Evolutionary conservation across 2,329 filamentous ascomycete species (phyloP), one percentile per base, ranked within the genome.

Genomic region (Fusarium luffae): DNA sequence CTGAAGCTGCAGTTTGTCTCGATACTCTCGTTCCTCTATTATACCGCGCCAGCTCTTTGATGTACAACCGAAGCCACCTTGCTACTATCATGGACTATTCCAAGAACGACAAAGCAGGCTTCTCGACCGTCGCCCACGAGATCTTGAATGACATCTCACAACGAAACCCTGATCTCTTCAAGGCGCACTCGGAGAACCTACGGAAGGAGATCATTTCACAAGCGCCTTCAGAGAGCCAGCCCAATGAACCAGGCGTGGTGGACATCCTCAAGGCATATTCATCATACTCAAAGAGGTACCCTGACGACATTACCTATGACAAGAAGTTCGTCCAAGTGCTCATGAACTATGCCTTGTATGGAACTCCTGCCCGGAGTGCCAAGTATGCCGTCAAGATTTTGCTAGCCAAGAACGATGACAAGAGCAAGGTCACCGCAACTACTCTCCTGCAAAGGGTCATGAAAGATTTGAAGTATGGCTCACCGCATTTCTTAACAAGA

Each of bases 371-470:
- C 13, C 90, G 91, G 77, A 92, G 93, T 11, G 93, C 95, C 23
- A 99, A 99, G 80, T 94, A 98, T 81, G 96, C 96, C 0, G 90
- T 98, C 50, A 94, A 93, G 28, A 94, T 99, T 69, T 85, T 99
- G 56, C 89, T 97, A 80, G 90, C 92, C 37, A 90, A 90, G 72
- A 84, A 85, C 47, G 85, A 89, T 23, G 89, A 94, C 52, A 96
- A 93, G 78, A 92, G 85, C 71, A 81, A 94, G 75, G 91, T 97
- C 82, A 92, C 93, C 63, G 93, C 93, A 10, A 94, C 91, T 55
- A 94, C 97, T 72, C 85, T 99, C 13, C 81, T 98, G 10, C 88
- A 91, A 58, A 92, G 91, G 77, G 91, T 91, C 63, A 88, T 93
- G 69, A 89, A 93, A 69, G 87, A 89, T 52, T 94, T 92, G 84